Conservation (phyloP, 1,284 basidiomycete species). For the Sanguinoderma infundibulare region DNA sequence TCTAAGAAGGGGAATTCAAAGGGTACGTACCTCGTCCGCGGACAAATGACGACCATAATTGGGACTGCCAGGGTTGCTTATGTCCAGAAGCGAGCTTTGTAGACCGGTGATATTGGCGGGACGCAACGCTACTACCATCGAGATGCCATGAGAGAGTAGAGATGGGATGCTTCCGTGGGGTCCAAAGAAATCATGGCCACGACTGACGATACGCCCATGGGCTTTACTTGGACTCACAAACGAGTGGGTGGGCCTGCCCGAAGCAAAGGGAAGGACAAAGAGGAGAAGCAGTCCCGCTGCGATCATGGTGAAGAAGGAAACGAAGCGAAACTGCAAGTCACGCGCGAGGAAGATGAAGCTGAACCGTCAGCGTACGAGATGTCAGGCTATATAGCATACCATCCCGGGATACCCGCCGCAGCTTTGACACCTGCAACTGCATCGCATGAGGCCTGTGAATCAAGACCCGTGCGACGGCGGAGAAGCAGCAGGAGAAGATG, state of each 20-base stretch:
- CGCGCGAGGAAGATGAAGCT: not conserved
- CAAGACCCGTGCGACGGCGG: not conserved
- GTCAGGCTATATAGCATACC: not conserved
- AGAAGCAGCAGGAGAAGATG: not conserved
- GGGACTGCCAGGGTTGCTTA: slow-evolving; percentile 20
- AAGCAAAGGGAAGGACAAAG: not conserved
- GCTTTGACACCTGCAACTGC: not conserved
- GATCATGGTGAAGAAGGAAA: not conserved
- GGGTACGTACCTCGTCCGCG: slow-evolving; percentile 12
- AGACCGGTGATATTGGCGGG: slow-evolving; percentile 34
- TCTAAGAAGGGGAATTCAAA: not conserved
- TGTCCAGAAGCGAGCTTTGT: slow-evolving; percentile 34
- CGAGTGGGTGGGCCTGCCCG: not conserved
- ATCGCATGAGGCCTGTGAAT: not conserved
- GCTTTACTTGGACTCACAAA: not conserved
- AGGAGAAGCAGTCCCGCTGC: slow-evolving; percentile 1
- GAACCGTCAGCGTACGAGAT: not conserved
- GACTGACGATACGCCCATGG: not conserved
- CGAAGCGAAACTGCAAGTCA: not conserved
- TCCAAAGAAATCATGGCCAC: not conserved
- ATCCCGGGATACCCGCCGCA: not conserved
- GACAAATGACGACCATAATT: slow-evolving; percentile 15
- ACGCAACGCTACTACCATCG: slow-evolving; percentile 16
- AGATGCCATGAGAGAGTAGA: not conserved
- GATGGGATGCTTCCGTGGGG: not conserved